Conservation (phyloP, 2,329 filamentous ascomycete species). For the Corynespora cassiicola region DNA sequence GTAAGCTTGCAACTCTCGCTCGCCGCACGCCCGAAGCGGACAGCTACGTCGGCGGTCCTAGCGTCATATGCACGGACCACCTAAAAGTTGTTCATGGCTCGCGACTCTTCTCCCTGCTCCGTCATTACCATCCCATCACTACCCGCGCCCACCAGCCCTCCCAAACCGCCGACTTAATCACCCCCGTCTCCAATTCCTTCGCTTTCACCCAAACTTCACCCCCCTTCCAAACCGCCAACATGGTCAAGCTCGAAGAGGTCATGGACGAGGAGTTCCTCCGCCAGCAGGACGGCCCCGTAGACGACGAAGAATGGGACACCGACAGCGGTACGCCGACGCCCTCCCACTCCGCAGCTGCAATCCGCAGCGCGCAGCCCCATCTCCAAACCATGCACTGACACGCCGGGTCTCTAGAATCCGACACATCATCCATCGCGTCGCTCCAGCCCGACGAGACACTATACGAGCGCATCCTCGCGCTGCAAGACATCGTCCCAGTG, state of each 20-base stretch:
- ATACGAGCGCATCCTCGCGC: slow-evolving; percentile 72
- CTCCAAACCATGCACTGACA: slow-evolving; percentile 12
- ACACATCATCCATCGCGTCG: slow-evolving; percentile 68
- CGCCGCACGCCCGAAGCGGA: too few relatives aligned
- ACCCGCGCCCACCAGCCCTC: too few relatives aligned
- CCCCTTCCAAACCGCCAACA: slow-evolving; percentile 60
- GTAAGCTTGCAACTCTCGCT: too few relatives aligned
- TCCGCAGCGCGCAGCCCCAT: background rate
- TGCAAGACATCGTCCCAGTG: slow-evolving; percentile 83
- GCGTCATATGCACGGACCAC: too few relatives aligned
- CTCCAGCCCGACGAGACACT: slow-evolving; percentile 51
- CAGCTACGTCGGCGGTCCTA: too few relatives aligned
- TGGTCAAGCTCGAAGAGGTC: slow-evolving; percentile 98
- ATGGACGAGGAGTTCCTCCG: slow-evolving; percentile 92
- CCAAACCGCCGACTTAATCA: too few relatives aligned
- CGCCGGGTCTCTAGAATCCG: slow-evolving; percentile 78
- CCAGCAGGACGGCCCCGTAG: slow-evolving; percentile 70
- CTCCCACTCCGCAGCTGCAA: slow-evolving; percentile 69
- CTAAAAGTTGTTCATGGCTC: too few relatives aligned
- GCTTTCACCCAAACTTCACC: too few relatives aligned
- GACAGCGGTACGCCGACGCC: slow-evolving; percentile 81
- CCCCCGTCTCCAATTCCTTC: too few relatives aligned
- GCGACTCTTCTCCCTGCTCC: too few relatives aligned
- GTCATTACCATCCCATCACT: too few relatives aligned
- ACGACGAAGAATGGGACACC: slow-evolving; percentile 88